Base-by-base conservation (phyloP, 2,329 filamentous ascomycete species). In the Penicillium capsulatum region DNA sequence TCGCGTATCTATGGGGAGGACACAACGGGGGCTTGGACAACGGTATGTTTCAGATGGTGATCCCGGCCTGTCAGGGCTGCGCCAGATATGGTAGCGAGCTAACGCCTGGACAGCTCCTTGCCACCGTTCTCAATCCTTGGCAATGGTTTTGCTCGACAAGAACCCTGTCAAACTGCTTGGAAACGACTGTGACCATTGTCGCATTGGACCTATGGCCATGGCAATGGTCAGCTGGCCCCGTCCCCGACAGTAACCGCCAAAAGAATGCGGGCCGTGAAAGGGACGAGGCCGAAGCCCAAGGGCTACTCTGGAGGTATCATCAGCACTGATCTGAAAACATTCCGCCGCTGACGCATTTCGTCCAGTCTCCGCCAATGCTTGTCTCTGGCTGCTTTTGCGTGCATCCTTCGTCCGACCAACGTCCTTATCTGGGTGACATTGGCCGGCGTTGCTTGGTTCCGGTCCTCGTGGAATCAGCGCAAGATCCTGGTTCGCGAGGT, bases 101-200 rank as follows among this genome's bases (percentile, higher is more conserved):
- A 44, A 62, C 43, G 38, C n/a, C 4, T 35, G 47, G 49, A 43
- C 62, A 89, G 82, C 71, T 94, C 31, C 74, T 77, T 42, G 75
- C 92, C 66, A 82, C 81, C 3, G 64, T 85, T 30, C 70, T 81
- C 55, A 94, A 81, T 64, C 87, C 92, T 5, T 98, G 92, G 89
- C 88, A 96, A 63, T 97, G 87, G 86, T 97, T 92, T 66, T 92
- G 84, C 67, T 92, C 89, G 1, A 91, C 89, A 0, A 79, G 92
- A 32, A 95, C 92, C 1, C 84, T 98, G 58, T 96, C 91, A 38
- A 98, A 98, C 67, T 92, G 83, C 36, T 71, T 97, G 3, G 92
- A 98, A 71, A 88, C 84, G n/a, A 86, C 85, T 1, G 69, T 98
- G 52, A 96, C 91, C 3, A 73, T 85, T 43, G 74, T 80, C 55